Conservation (phyloP, 352 stramenopile genomes). For the Phytophthora sansomeana region DNA sequence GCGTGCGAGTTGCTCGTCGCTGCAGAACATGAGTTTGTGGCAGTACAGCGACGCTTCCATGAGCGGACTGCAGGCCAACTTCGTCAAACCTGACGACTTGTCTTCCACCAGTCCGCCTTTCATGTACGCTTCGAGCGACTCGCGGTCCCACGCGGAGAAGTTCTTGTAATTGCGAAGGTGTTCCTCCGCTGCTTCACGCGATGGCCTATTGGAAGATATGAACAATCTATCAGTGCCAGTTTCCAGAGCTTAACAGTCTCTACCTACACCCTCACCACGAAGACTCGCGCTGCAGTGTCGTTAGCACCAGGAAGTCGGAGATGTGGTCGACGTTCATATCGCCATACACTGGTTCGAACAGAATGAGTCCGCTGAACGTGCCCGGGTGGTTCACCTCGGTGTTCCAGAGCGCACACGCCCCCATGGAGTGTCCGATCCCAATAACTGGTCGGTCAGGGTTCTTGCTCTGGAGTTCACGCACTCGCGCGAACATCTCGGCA, state of each 20-base stretch:
- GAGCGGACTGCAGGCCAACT: slow-evolving; percentile 39
- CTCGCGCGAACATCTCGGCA: slow-evolving; percentile 20
- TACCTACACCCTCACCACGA: slow-evolving; percentile 7
- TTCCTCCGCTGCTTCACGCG: slow-evolving; percentile 27
- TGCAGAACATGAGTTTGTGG: slow-evolving; percentile 32
- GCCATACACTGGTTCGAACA: slow-evolving; percentile 47
- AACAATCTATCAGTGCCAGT: neutral
- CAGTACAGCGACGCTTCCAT: slow-evolving; percentile 45
- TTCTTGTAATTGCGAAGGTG: slow-evolving; percentile 35
- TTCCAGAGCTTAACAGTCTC: neutral
- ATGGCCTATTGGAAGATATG: slow-evolving; percentile 10
- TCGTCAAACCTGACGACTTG: slow-evolving; percentile 13
- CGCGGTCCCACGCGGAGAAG: slow-evolving; percentile 38
- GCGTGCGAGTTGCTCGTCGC: slow-evolving; percentile 27
- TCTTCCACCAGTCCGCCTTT: slow-evolving; percentile 26
- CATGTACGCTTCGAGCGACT: slow-evolving; percentile 35
- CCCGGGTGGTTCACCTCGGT: slow-evolving; percentile 35
- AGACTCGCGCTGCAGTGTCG: slow-evolving; percentile 27
- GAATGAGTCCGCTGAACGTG: slow-evolving; percentile 41
- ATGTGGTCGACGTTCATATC: slow-evolving; percentile 20
- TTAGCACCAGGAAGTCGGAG: slow-evolving; percentile 35
- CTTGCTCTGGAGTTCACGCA: slow-evolving; percentile 19
- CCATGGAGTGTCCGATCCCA: slow-evolving; percentile 51
- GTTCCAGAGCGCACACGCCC: slow-evolving; percentile 40
- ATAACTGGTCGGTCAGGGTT: slow-evolving; percentile 34